Conservation (phyloP, 78 protist genomes). For the Cavenderia fasciculata region DNA sequence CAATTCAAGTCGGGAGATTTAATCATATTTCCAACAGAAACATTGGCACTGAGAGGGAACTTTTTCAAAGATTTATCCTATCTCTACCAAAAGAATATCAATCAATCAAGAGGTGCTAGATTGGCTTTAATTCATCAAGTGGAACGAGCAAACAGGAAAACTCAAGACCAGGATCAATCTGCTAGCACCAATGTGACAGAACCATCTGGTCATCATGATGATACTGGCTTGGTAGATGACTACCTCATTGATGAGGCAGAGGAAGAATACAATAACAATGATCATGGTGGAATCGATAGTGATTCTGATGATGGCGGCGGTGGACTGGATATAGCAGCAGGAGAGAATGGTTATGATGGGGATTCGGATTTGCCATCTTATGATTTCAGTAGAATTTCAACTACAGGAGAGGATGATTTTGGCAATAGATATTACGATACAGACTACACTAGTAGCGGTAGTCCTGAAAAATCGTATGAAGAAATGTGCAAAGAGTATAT, state of each 20-base stretch:
- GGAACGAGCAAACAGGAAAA: no score
- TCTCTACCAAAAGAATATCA: slow-evolving; percentile 4
- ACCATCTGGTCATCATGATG: not conserved
- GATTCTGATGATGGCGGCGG: not conserved
- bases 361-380: not conserved
- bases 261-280: not conserved
- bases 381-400: not conserved
- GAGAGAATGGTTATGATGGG: not conserved
- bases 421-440: not conserved
- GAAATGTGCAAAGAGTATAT: slow-evolving; percentile 19
- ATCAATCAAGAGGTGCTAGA: slow-evolving; percentile 23
- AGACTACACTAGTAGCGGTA: not conserved
- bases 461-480: not conserved
- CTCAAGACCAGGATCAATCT: no score
- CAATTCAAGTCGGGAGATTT: not conserved
- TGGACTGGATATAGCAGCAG: not conserved
- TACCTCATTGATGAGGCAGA: not conserved
- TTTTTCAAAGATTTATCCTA: slow-evolving; percentile 36
- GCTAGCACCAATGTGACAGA: no score
- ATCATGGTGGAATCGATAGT: not conserved
- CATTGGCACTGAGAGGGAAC: slow-evolving; percentile 46
- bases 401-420: not conserved
- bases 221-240: not conserved
- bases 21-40: slow-evolving; percentile 1
- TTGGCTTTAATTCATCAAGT: no score